These are phyloP conservation scores for Chloroidium sp. DNA, from an alignment of 163 green algal species.

Conservation along the genomic window DNA sequence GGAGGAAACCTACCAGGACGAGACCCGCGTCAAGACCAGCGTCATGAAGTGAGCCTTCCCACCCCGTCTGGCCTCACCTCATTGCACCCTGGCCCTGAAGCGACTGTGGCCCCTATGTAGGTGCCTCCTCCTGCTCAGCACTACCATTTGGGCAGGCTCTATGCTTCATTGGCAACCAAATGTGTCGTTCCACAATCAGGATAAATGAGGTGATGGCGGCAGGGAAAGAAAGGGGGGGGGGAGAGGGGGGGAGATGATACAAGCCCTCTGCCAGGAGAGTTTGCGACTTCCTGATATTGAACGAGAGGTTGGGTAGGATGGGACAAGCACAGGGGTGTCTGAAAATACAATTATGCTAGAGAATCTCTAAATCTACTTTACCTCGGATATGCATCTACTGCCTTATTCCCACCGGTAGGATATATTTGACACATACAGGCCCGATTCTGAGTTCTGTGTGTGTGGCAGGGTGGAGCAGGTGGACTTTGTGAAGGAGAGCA, in stretches of 20 bases:
- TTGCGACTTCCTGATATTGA: background rate
- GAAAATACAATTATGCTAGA: background rate
- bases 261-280: too few species aligned
- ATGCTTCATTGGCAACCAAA: background rate
- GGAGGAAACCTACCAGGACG: slow-evolving; percentile 83
- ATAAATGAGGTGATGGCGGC: background rate
- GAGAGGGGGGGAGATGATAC: too few species aligned
- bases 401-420: background rate
- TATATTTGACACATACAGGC: background rate
- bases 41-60: slow-evolving; percentile 21
- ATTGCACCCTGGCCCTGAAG: too few species aligned
- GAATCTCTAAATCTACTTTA: too few species aligned
- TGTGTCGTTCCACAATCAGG: background rate
- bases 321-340: background rate
- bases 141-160: background rate
- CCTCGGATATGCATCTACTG: background rate
- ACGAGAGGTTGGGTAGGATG: background rate
- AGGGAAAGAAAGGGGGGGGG: too few species aligned
- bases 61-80: background rate
- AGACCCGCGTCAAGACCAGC: slow-evolving; percentile 60
- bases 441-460: background rate
- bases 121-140: too few species aligned
- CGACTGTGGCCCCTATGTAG: too few species aligned
- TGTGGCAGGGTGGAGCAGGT: slow-evolving; percentile 24
- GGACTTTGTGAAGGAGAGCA: slow-evolving; percentile 44